phyloP scores from a whole-genome alignment of 2,329 filamentous ascomycete species.

The Colletotrichum tamarilloi region DNA sequence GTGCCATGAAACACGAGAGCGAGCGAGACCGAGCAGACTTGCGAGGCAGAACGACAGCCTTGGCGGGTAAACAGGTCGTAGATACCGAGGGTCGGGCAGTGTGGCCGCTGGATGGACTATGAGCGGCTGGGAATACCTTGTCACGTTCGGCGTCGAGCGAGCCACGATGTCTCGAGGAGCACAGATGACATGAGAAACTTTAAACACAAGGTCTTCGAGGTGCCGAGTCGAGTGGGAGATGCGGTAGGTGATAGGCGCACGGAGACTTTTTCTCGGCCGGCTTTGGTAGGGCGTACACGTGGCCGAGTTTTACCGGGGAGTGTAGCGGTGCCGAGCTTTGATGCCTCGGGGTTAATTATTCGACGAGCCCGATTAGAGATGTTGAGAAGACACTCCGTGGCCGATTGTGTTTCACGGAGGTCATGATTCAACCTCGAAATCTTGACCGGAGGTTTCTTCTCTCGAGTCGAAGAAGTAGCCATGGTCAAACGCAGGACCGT shows the following conservation, averaged over 20 bases:
- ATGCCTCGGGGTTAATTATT: background rate
- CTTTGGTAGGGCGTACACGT: background rate
- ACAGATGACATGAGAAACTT: background rate
- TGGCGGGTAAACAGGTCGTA: background rate
- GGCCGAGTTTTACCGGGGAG: background rate
- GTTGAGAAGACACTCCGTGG: background rate
- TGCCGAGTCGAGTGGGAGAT: background rate
- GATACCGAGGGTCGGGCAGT: background rate
- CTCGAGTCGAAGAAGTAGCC: background rate
- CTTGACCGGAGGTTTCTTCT: background rate
- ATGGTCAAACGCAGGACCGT: no score
- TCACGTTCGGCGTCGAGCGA: background rate
- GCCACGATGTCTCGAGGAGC: background rate
- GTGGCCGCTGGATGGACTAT: background rate
- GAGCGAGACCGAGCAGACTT: background rate
- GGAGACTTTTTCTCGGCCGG: background rate
- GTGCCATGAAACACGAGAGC: background rate
- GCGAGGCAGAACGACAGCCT: background rate
- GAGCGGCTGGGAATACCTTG: background rate
- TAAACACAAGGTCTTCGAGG: background rate
- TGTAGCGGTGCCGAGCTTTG: no score
- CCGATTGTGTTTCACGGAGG: background rate
- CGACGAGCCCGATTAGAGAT: background rate
- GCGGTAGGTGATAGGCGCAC: background rate
- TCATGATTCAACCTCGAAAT: background rate